Conservation (phyloP, 108 stramenopile species). For the Cyclotella baltica region DNA sequence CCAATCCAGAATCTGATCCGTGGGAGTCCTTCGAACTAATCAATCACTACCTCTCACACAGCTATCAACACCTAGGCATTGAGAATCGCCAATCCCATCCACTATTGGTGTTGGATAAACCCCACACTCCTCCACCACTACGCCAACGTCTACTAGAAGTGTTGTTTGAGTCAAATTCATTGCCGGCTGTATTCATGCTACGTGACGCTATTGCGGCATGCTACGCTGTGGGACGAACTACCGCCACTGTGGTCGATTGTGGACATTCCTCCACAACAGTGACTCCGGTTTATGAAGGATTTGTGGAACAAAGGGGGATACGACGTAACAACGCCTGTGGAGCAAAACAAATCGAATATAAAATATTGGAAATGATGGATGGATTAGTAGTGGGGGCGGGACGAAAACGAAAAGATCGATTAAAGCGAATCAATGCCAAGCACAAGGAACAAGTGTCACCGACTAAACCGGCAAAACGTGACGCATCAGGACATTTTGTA, state of each 20-base stretch:
- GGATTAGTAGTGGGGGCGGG: constrained; percentile 53
- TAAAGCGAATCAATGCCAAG: constrained; percentile 42
- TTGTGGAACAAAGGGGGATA: constrained; percentile 80
- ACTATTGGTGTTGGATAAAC: constrained; percentile 73
- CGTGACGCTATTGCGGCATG: constrained; percentile 85
- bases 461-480: constrained; percentile 23
- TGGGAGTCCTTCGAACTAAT: constrained; percentile 57
- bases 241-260: constrained; percentile 85
- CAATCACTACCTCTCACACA: constrained; percentile 34
- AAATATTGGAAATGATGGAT: constrained; percentile 72
- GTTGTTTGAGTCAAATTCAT: constrained; percentile 73
- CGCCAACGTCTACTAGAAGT: constrained; percentile 80
- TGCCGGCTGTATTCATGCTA: constrained; percentile 91
- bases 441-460: neutral
- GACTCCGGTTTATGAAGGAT: constrained; percentile 88
- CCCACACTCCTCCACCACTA: constrained; percentile 83
- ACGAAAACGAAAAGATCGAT: constrained; percentile 42
- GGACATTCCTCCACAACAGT: constrained; percentile 81
- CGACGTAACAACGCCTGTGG: constrained; percentile 63
- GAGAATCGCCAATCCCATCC: constrained; percentile 44
- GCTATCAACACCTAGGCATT: constrained; percentile 36
- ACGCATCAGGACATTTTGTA: constrained; percentile 41
- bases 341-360: constrained; percentile 64
- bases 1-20: constrained; percentile 4
- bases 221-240: constrained; percentile 86